Conservation (phyloP, 129 eudicot genomes). For the Flaveria linearis region DNA sequence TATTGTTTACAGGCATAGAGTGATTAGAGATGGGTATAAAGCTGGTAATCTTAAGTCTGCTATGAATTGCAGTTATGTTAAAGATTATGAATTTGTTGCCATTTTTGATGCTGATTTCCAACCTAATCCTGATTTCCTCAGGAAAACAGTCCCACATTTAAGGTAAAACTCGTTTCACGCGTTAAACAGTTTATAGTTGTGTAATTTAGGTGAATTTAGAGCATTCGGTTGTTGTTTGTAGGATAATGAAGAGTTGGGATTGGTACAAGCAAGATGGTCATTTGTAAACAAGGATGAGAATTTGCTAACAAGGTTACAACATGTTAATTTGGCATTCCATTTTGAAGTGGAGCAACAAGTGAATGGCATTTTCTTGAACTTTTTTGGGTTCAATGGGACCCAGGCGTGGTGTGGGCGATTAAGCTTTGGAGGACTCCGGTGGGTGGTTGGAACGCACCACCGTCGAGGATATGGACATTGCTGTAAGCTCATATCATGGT, state of each 20-base stretch:
- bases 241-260: constrained; percentile 82
- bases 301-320: constrained; percentile 75
- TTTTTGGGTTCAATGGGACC: constrained; percentile 94
- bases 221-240: constrained; percentile 30
- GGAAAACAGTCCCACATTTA: constrained; percentile 75
- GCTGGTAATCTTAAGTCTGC: constrained; percentile 98
- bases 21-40: constrained; percentile 78
- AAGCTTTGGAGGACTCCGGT: constrained; percentile 92
- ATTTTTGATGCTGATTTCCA: constrained; percentile 96
- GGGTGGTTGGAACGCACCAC: constrained; percentile 98
- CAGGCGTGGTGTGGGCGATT: constrained; percentile 99
- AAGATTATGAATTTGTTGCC: constrained; percentile 92
- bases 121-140: constrained; percentile 78
- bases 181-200: background rate
- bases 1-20: constrained; percentile 80
- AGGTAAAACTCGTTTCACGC: constrained; percentile 42
- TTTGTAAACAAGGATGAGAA: constrained; percentile 94
- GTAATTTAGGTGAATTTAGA: background rate
- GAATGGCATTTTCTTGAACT: constrained; percentile 77
- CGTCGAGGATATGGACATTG: constrained; percentile 97
- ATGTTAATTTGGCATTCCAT: constrained; percentile 86
- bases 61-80: constrained; percentile 87
- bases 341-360: constrained; percentile 97
- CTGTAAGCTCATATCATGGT: constrained; percentile 96
- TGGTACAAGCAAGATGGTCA: constrained; percentile 97